Percentiles rank a stretch among this genome's conserved stretches.
Evolutionary conservation across 768 basidiomycete species (phyloP).

Genomic region (Serendipita vermifera): DNA sequence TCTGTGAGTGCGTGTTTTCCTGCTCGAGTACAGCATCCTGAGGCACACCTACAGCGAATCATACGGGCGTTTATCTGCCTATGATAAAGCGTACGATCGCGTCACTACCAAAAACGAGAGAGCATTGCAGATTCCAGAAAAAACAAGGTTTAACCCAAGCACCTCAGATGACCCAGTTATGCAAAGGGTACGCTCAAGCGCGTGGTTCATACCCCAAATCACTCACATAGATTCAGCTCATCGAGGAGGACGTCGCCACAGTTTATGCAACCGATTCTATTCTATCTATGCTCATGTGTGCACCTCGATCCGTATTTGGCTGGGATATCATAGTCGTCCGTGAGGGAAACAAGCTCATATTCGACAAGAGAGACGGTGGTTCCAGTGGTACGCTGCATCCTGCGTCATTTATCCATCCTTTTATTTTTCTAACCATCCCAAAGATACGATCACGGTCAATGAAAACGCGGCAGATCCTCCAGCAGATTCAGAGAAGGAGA

Average conservation of each 20-base stretch:
- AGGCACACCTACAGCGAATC: constrained; percentile 43
- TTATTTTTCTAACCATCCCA: neutral
- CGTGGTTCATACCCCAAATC: neutral
- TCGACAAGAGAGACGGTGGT: constrained; percentile 96
- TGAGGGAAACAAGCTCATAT: constrained; percentile 84
- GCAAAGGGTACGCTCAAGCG: constrained; percentile 48
- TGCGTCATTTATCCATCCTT: neutral
- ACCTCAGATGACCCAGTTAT: constrained; percentile 98
- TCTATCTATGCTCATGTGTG: constrained; percentile 90
- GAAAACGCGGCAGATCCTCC: constrained; percentile 96
- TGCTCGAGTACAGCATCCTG: constrained; percentile 12
- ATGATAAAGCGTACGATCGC: constrained; percentile 91
- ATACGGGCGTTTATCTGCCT: constrained; percentile 82
- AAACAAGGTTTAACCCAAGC: constrained; percentile 93
- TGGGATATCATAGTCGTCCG: constrained; percentile 97
- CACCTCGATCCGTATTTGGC: constrained; percentile 87
- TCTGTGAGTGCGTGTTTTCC: constrained; percentile 42
- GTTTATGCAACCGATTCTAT: constrained; percentile 94
- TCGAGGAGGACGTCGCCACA: constrained; percentile 62
- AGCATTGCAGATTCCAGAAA: constrained; percentile 82
- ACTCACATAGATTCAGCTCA: constrained; percentile 39
- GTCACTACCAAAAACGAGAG: constrained; percentile 87
- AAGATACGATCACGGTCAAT: constrained; percentile 89
- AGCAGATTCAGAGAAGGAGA: constrained; percentile 68
- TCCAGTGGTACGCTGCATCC: constrained; percentile 47